Evolutionary conservation across 306 rosid genomes (phyloP).

Genomic region (Trichosanthes truncata): DNA sequence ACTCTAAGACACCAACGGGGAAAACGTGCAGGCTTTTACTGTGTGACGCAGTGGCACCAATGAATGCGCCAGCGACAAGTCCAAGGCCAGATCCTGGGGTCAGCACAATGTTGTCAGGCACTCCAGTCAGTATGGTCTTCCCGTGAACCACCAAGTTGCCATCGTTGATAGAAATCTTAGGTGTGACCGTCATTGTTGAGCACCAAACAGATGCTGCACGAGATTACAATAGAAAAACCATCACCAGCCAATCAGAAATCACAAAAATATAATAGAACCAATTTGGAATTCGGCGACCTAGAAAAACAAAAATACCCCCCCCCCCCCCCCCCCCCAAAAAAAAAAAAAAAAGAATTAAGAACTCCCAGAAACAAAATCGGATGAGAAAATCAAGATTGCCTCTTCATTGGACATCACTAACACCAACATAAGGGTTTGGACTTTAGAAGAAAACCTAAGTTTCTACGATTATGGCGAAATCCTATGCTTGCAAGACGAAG

Average conservation of each 20-base stretch:
- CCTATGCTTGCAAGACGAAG: background rate
- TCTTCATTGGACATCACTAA: background rate
- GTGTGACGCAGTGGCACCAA: slow-evolving; percentile 72
- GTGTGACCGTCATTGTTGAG: slow-evolving; percentile 72
- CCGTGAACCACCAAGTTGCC: slow-evolving; percentile 86
- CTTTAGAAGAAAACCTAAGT: background rate
- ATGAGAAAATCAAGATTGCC: background rate
- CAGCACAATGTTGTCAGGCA: slow-evolving; percentile 68
- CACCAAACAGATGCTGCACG: slow-evolving; percentile 19
- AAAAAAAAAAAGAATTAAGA: background rate
- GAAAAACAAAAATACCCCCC: background rate
- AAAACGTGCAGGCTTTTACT: slow-evolving; percentile 80
- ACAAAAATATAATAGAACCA: background rate
- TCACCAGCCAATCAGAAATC: background rate
- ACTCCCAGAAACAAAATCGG: background rate
- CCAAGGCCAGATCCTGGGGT: slow-evolving; percentile 58
- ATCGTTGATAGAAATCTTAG: slow-evolving; percentile 47
- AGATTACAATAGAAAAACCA: background rate
- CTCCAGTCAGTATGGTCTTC: slow-evolving; percentile 68
- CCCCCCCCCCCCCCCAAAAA: no score
- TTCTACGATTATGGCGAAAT: background rate
- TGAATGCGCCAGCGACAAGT: slow-evolving; percentile 59
- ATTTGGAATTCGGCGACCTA: background rate
- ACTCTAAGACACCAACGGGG: slow-evolving; percentile 78
- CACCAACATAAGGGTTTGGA: background rate